A percentile compares a stretch with the other conserved stretches of the same genome.
phyloP scores from a whole-genome alignment of 2,329 filamentous ascomycete species.

The Fusarium keratoplasticum region DNA sequence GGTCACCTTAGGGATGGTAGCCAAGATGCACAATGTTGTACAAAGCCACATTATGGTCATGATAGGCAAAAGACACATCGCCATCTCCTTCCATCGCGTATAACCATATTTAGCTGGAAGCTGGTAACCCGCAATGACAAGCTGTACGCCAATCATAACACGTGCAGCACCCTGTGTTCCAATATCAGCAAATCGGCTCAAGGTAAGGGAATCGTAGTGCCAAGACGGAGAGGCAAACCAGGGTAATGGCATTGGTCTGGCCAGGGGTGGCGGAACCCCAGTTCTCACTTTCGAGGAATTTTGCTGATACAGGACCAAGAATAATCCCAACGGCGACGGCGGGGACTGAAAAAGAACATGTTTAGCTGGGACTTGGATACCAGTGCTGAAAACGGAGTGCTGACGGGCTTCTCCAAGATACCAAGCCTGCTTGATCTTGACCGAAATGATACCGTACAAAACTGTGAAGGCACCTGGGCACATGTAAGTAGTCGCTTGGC shows the following conservation, averaged over 20 bases:
- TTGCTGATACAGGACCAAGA: background rate
- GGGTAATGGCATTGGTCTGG: background rate
- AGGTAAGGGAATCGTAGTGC: too few species aligned
- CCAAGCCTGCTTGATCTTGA: background rate
- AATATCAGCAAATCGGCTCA: too few species aligned
- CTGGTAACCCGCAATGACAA: background rate
- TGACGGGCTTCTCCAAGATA: background rate
- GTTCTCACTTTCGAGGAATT: background rate
- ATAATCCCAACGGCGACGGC: background rate
- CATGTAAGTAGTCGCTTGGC: too few species aligned
- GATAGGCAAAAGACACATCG: background rate
- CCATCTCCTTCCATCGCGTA: background rate
- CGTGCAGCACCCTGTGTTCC: background rate
- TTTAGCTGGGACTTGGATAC: too few species aligned
- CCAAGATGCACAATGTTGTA: background rate
- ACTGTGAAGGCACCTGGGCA: background rate
- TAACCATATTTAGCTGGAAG: background rate
- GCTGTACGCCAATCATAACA: background rate
- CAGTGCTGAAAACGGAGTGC: background rate
- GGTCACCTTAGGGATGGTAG: background rate
- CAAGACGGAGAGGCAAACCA: background rate
- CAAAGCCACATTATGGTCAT: background rate
- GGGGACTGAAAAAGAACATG: background rate
- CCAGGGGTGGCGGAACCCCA: background rate
- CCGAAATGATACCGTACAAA: background rate